Base-by-base conservation (phyloP, 2,329 filamentous ascomycete species). In the Talaromyces islandicus region DNA sequence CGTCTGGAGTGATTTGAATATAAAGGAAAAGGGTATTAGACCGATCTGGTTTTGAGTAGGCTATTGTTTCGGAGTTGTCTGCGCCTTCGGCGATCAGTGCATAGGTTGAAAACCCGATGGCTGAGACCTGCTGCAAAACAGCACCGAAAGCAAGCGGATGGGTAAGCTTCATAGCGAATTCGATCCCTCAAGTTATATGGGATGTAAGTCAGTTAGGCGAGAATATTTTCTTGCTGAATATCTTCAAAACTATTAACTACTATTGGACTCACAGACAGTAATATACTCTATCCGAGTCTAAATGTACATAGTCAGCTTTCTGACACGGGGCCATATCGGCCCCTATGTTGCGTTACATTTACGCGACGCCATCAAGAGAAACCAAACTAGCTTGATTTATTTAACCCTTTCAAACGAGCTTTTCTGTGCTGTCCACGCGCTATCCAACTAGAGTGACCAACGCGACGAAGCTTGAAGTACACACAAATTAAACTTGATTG, bases 31-130 rank as follows among this genome's bases (percentile, higher is more conserved):
- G 19, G 7, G 58, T 56, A 3, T 7, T 60, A 21, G 53, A 56
- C 7, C 52, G 58, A 10, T 54, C 54, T 41, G 54, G 54, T 3
- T 35, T 21, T n/a, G 30, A 41, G 21, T 60, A 60, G 17, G 43
- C 30, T 14, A 54, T 43, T 10, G 9, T 3, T 10, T 11, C 54
- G n/a, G 58, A 60, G n/a, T 60, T 60, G 32, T 60, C 53, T 56
- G 4, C 25, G 7, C 53, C 53, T 52, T 60, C 58, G 35, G 52
- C 24, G 11, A 60, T 50, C 21, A 52, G 17, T 9, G 32, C 46
- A 30, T 60, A 56, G 12, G 58, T 60, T 24, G 58, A 56, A 30
- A 51, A 60, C 19, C 58, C 58, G 10, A 60, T 27, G 11, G 58
- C 53, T 43, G 52, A 35, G 38, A 25, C 46, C 6, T 30, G 53